Conservation (phyloP, 2,329 filamentous ascomycete species). For the Paracamarosporium sp. region DNA sequence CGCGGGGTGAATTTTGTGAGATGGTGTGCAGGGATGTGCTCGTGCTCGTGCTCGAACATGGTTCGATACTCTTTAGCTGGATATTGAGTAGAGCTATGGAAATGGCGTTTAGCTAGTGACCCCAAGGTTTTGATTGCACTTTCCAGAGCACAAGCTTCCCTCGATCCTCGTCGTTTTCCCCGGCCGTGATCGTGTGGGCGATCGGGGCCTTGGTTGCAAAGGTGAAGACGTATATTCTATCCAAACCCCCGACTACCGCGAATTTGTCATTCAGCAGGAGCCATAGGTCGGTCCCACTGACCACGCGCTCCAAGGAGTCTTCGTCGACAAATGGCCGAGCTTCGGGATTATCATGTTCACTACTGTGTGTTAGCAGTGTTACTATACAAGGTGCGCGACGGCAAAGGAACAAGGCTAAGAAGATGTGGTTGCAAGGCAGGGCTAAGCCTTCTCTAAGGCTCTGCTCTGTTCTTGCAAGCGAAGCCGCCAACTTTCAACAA, state of each 20-base stretch:
- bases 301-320: not conserved
- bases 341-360: not conserved
- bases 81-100: no score
- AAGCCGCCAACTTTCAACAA: no score
- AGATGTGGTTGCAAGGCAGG: not conserved
- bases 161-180: not conserved
- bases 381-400: not conserved
- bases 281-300: not conserved
- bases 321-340: not conserved
- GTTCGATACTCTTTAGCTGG: no score
- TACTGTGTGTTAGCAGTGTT: not conserved
- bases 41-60: not conserved
- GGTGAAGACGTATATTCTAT: slow-evolving; percentile 3
- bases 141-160: not conserved
- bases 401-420: not conserved
- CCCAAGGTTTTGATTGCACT: no score
- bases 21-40: not conserved
- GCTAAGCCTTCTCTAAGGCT: no score
- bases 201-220: not conserved
- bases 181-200: not conserved
- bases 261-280: slow-evolving; percentile 10
- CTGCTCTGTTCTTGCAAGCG: no score
- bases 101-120: no score
- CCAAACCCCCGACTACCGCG: not conserved
- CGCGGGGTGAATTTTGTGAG: slow-evolving; percentile 3